These are phyloP conservation scores for Cytospora paraplurivora DNA, from an alignment of 2,329 filamentous ascomycete species.

Conservation along the genomic window DNA sequence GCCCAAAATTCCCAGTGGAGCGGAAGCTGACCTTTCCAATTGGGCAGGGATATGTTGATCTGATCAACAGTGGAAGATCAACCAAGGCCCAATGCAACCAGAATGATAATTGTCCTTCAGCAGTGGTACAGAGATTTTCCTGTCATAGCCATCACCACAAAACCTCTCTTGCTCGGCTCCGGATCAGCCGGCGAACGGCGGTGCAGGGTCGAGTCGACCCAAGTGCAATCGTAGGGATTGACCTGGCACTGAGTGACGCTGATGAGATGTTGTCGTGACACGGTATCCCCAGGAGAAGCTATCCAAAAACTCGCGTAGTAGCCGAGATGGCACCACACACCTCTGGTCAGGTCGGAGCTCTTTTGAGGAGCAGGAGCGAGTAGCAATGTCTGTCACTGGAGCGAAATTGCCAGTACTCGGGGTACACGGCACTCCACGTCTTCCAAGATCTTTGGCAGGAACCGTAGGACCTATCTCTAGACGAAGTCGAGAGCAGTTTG, in stretches of 20 bases:
- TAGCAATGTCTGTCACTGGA: not conserved
- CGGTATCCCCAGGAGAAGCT: slow-evolving; percentile 5
- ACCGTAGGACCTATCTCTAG: not conserved
- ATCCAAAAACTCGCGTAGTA: slow-evolving; percentile 7
- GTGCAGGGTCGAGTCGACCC: slow-evolving; percentile 17
- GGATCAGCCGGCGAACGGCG: slow-evolving; percentile 15
- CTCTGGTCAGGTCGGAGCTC: not conserved
- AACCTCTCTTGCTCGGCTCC: not conserved
- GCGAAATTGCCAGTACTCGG: not conserved
- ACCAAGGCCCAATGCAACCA: slow-evolving; percentile 18
- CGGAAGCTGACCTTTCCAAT: slow-evolving; percentile 19
- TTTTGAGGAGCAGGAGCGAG: not conserved
- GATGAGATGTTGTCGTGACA: slow-evolving; percentile 6
- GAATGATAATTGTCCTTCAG: slow-evolving; percentile 20
- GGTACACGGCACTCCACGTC: not conserved
- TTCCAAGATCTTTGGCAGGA: not conserved
- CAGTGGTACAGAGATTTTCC: slow-evolving; percentile 5
- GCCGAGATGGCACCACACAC: not conserved
- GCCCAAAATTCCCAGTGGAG: slow-evolving; percentile 12
- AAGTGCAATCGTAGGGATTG: slow-evolving; percentile 11
- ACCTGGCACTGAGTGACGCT: not conserved
- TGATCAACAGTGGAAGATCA: slow-evolving; percentile 20
- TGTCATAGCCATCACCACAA: slow-evolving; percentile 19
- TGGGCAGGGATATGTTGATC: slow-evolving; percentile 19
- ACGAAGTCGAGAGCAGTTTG: not conserved